phyloP scores from a whole-genome alignment of 2,329 filamentous ascomycete genomes.

The Pestalotiopsis sp. region DNA sequence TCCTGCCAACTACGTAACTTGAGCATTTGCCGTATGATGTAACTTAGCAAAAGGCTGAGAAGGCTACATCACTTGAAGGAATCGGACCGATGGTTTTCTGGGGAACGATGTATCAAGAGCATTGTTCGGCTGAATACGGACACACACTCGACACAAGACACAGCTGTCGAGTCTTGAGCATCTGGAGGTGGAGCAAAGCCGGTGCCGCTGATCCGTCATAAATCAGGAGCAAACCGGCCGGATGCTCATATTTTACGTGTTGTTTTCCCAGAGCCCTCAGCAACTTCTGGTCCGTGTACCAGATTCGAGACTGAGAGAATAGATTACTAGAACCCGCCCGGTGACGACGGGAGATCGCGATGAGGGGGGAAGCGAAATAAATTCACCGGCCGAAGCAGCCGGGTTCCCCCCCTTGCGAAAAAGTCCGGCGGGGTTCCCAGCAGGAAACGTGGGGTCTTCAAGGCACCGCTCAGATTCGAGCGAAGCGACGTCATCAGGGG shows the following conservation, averaged over 20 bases:
- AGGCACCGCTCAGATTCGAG: neutral
- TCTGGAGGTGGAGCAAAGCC: neutral
- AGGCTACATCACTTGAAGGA: neutral
- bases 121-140: neutral
- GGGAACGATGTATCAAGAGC: neutral
- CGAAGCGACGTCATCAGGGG: neutral
- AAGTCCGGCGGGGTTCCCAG: neutral
- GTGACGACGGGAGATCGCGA: neutral
- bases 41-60: neutral
- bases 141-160: too few species aligned
- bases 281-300: neutral
- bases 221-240: neutral
- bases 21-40: too few species aligned
- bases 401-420: neutral
- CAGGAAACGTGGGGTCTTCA: neutral
- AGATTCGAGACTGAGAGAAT: neutral
- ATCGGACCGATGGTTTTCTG: neutral
- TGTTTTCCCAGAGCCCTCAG: neutral
- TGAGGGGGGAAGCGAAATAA: neutral
- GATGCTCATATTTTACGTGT: neutral
- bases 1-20: too few species aligned
- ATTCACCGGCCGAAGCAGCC: neutral
- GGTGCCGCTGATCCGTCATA: neutral
- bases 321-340: neutral
- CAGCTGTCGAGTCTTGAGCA: neutral